Percentiles rank a stretch among this genome's conserved stretches.
phyloP scores from a whole-genome alignment of 495 filamentous ascomycete species.

The Patellaria atrata region DNA sequence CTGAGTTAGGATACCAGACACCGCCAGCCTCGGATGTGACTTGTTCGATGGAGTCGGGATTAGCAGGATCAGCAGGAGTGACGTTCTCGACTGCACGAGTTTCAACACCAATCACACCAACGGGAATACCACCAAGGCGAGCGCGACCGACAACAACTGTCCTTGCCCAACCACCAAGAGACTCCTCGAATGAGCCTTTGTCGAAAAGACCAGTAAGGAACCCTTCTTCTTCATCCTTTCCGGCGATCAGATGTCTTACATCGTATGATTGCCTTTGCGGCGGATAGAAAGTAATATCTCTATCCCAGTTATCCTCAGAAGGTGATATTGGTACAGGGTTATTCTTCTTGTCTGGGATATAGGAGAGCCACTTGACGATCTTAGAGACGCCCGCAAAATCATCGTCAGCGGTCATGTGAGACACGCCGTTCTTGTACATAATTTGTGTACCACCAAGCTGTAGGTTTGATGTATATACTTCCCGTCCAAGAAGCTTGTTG shows the following conservation, averaged over 20 bases:
- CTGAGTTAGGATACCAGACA: slow-evolving; percentile 99
- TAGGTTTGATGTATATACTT: slow-evolving; percentile 97
- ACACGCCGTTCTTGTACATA: slow-evolving; percentile 99
- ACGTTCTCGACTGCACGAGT: slow-evolving; percentile 92
- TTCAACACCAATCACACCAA: slow-evolving; percentile 97
- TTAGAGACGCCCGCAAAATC: slow-evolving; percentile 96
- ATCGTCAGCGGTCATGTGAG: slow-evolving; percentile 93
- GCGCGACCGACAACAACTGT: slow-evolving; percentile 96
- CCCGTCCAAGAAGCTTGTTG: slow-evolving; percentile 94
- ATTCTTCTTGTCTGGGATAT: slow-evolving; percentile 85
- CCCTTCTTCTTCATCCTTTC: slow-evolving; percentile 74
- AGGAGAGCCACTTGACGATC: slow-evolving; percentile 96
- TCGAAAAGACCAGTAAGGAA: slow-evolving; percentile 92
- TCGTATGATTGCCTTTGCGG: slow-evolving; percentile 84
- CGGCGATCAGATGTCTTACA: slow-evolving; percentile 80
- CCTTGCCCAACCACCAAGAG: slow-evolving; percentile 89
- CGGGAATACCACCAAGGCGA: slow-evolving; percentile 90
- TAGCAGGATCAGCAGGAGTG: slow-evolving; percentile 93
- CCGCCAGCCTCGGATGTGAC: slow-evolving; percentile 87
- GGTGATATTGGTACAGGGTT: slow-evolving; percentile 78
- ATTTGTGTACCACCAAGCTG: slow-evolving; percentile 99
- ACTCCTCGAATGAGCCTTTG: slow-evolving; percentile 89
- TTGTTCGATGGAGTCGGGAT: slow-evolving; percentile 95
- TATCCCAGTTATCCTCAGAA: slow-evolving; percentile 80
- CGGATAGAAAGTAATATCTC: slow-evolving; percentile 74